Conservation (phyloP, 306 rosid genomes). For the Citrullus mucosospermus region DNA sequence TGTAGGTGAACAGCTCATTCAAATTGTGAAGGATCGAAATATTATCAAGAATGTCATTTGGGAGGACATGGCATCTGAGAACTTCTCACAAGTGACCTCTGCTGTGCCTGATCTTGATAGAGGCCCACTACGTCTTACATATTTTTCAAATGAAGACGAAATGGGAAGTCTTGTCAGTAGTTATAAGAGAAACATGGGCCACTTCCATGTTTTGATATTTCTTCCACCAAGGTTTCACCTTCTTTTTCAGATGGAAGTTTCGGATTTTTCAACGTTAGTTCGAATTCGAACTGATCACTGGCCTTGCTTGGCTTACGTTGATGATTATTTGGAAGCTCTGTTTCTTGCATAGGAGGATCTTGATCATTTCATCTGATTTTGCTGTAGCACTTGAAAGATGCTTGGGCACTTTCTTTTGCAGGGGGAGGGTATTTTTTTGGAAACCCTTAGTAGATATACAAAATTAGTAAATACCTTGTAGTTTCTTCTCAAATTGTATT, state of each 20-base stretch:
- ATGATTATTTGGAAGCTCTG: constrained; percentile 91
- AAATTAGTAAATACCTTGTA: background rate
- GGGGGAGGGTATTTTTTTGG: background rate
- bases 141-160: constrained; percentile 39
- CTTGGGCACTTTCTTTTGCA: background rate
- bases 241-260: constrained; percentile 90
- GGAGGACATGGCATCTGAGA: constrained; percentile 37
- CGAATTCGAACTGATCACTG: constrained; percentile 91
- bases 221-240: constrained; percentile 97
- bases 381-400: background rate
- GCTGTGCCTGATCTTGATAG: constrained; percentile 21
- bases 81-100: constrained; percentile 21
- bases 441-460: constrained; percentile 4
- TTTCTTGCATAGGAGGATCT: constrained; percentile 40
- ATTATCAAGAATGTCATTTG: constrained; percentile 55
- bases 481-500: background rate
- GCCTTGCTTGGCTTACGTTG: constrained; percentile 96
- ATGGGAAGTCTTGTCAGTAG: constrained; percentile 21
- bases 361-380: background rate
- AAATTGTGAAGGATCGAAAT: constrained; percentile 47
- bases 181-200: constrained; percentile 51
- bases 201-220: constrained; percentile 61
- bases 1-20: constrained; percentile 62
- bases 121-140: constrained; percentile 72
- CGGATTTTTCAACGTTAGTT: constrained; percentile 72